A percentile compares a stretch with the other conserved stretches of the same genome.
Evolutionary conservation across 768 basidiomycete genomes (phyloP).

Genomic region (Mycena pura): DNA sequence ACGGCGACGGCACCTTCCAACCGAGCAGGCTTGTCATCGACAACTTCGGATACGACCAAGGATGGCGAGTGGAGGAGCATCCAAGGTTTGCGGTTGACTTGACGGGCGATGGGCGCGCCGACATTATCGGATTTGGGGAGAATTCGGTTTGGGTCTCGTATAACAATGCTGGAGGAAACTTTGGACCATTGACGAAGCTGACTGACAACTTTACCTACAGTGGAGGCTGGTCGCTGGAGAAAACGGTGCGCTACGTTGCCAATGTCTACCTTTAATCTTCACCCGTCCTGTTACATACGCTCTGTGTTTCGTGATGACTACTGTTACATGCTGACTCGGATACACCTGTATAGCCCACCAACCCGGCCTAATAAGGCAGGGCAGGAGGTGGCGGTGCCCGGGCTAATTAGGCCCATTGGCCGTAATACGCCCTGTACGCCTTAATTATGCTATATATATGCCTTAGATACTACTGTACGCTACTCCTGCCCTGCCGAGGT

Average conservation of each 20-base stretch:
- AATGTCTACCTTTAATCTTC: too few species aligned
- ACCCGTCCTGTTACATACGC: too few species aligned
- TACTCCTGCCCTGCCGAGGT: too few species aligned
- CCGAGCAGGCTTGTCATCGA: conserved; percentile 1
- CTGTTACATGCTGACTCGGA: too few species aligned
- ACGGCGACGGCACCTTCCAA: background rate
- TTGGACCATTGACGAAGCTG: conserved; percentile 6
- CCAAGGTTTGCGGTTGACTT: background rate
- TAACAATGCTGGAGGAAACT: background rate
- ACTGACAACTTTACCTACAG: background rate
- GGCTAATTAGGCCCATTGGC: too few species aligned
- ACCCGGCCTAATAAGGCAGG: too few species aligned
- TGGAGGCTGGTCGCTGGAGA: conserved; percentile 2
- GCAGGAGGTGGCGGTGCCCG: too few species aligned
- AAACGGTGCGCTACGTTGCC: conserved; percentile 1
- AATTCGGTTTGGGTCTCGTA: background rate
- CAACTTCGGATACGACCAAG: background rate
- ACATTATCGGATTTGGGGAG: conserved; percentile 7
- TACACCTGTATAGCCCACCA: too few species aligned
- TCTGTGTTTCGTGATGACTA: too few species aligned
- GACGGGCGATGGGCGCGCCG: conserved; percentile 1
- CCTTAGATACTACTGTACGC: too few species aligned
- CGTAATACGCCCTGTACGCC: too few species aligned
- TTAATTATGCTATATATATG: too few species aligned
- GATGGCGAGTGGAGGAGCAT: background rate